Evolutionary conservation across 2,329 filamentous ascomycete genomes (phyloP).

Genomic region (Aspergillus felis): DNA sequence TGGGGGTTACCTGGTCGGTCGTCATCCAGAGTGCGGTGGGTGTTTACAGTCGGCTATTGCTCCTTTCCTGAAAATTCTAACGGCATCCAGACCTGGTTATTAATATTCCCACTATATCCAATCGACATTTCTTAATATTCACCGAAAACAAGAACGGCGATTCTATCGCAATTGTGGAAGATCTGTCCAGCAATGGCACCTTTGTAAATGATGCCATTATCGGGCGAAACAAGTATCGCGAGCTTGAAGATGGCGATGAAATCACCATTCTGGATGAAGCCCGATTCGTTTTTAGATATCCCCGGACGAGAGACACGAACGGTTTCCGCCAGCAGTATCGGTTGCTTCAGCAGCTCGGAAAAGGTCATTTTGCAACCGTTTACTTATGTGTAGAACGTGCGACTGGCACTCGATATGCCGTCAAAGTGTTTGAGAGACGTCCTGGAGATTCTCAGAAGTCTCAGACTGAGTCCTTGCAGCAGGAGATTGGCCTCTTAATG

Average conservation of each 20-base stretch:
- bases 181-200: slow-evolving; percentile 92
- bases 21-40: slow-evolving; percentile 90
- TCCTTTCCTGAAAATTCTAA: slow-evolving; percentile 10
- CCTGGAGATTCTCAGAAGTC: slow-evolving; percentile 76
- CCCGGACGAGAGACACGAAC: slow-evolving; percentile 67
- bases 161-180: slow-evolving; percentile 73
- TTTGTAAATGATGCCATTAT: slow-evolving; percentile 91
- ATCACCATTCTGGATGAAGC: slow-evolving; percentile 81
- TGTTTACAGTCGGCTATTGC: slow-evolving; percentile 14
- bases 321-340: slow-evolving; percentile 84
- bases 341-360: slow-evolving; percentile 78
- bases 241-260: slow-evolving; percentile 85
- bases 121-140: slow-evolving; percentile 59
- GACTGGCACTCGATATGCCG: slow-evolving; percentile 77
- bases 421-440: slow-evolving; percentile 90
- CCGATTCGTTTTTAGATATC: slow-evolving; percentile 89
- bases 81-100: slow-evolving; percentile 62
- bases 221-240: slow-evolving; percentile 85
- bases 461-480: slow-evolving; percentile 80
- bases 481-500: slow-evolving; percentile 96
- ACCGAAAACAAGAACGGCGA: slow-evolving; percentile 56
- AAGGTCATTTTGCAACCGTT: slow-evolving; percentile 92
- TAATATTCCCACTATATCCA: slow-evolving; percentile 76
- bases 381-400: slow-evolving; percentile 85
- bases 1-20: slow-evolving; percentile 84